A percentile compares a stretch with the other conserved stretches of the same genome.
phyloP scores from a whole-genome alignment of 208 protist genomes.

The Leishmania arabica region DNA sequence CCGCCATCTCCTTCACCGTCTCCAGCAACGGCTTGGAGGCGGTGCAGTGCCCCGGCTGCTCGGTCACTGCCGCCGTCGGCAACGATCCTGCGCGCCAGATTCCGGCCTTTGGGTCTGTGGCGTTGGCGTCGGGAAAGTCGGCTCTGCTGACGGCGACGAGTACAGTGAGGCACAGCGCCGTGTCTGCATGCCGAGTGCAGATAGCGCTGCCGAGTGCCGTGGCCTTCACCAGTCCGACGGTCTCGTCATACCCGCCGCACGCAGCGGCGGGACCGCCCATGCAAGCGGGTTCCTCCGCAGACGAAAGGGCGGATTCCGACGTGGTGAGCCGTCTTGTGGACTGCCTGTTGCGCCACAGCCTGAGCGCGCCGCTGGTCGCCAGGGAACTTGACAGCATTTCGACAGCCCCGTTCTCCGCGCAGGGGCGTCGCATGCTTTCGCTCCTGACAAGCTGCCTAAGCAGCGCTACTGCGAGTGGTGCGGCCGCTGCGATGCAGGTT shows the following conservation, averaged over 20 bases:
- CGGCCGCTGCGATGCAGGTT: conserved; percentile 20
- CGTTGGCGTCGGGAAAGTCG: conserved; percentile 34
- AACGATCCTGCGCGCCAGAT: conserved; percentile 53
- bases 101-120: conserved; percentile 38
- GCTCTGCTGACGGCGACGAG: conserved; percentile 49
- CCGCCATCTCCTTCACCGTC: conserved; percentile 58
- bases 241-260: conserved; percentile 8
- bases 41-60: conserved; percentile 67
- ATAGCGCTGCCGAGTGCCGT: conserved; percentile 15
- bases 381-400: conserved; percentile 44
- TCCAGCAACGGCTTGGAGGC: conserved; percentile 32
- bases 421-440: conserved; percentile 54
- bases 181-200: conserved; percentile 50
- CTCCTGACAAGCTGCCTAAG: conserved; percentile 58
- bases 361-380: conserved; percentile 40
- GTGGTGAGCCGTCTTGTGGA: conserved; percentile 70
- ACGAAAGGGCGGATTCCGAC: conserved; percentile 41
- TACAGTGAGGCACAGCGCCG: conserved; percentile 35
- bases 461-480: conserved; percentile 21
- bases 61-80: conserved; percentile 50
- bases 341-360: conserved; percentile 55
- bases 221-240: background rate
- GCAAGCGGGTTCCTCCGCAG: background rate
- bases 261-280: background rate
- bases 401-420: conserved; percentile 30